Percentiles rank a stretch among this genome's conserved stretches.
These are phyloP conservation scores for Rhynchosporium agropyri DNA, from an alignment of 2,329 filamentous ascomycete genomes.

Conservation along the genomic window DNA sequence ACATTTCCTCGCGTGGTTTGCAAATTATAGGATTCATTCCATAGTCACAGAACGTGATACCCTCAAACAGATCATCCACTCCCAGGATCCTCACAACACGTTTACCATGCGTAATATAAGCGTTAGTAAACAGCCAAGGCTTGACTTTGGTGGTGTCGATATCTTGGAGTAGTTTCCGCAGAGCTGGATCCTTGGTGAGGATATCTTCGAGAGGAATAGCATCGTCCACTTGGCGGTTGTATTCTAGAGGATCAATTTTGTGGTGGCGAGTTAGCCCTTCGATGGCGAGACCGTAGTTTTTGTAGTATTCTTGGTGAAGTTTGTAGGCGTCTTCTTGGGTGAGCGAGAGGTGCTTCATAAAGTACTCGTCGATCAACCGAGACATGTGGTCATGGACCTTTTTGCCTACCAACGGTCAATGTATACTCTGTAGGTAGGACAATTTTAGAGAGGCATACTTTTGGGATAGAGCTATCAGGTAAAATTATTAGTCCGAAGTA, in stretches of 20 bases:
- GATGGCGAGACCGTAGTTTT: slow-evolving; percentile 94
- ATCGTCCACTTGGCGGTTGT: slow-evolving; percentile 94
- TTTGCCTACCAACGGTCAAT: slow-evolving; percentile 52
- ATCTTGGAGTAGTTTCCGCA: slow-evolving; percentile 76
- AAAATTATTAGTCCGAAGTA: not conserved
- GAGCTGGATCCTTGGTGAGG: slow-evolving; percentile 74
- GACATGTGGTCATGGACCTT: slow-evolving; percentile 90
- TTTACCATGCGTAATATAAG: slow-evolving; percentile 85
- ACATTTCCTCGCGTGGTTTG: slow-evolving; percentile 86
- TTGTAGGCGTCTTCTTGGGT: slow-evolving; percentile 76
- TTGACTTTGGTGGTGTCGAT: slow-evolving; percentile 84
- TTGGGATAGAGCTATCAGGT: slow-evolving; percentile 72
- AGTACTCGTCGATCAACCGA: slow-evolving; percentile 66
- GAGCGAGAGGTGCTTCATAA: slow-evolving; percentile 70
- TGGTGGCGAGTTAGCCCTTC: slow-evolving; percentile 93
- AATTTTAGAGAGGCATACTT: slow-evolving; percentile 55
- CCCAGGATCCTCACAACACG: slow-evolving; percentile 79
- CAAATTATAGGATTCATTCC: slow-evolving; percentile 72
- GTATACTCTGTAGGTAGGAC: not conserved
- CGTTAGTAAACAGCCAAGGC: slow-evolving; percentile 95
- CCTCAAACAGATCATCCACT: slow-evolving; percentile 89
- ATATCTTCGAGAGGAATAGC: slow-evolving; percentile 85
- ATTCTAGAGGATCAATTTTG: slow-evolving; percentile 91
- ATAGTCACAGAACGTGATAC: slow-evolving; percentile 95
- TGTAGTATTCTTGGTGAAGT: slow-evolving; percentile 90